These are phyloP conservation scores for Trypanosoma rangeli DNA, from an alignment of 208 protist genomes.

Conservation along the genomic window DNA sequence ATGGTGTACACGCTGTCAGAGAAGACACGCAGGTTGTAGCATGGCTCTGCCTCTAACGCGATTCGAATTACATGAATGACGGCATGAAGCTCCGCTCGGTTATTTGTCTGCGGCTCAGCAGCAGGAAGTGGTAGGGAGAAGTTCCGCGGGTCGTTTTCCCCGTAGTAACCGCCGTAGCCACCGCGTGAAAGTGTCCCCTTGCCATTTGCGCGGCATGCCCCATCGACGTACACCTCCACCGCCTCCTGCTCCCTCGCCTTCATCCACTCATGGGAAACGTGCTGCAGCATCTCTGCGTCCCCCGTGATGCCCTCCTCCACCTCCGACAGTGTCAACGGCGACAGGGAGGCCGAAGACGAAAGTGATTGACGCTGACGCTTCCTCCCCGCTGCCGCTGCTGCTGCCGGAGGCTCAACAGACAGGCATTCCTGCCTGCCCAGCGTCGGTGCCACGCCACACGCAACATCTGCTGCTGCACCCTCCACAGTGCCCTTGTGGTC, in stretches of 20 bases:
- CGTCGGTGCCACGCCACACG: background rate
- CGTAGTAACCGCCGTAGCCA: constrained; percentile 85
- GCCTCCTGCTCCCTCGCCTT: constrained; percentile 11
- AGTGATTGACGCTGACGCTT: background rate
- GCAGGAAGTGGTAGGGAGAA: constrained; percentile 56
- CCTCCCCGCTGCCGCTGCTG: background rate
- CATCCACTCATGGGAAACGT: constrained; percentile 13
- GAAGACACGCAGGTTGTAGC: constrained; percentile 55
- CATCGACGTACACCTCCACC: constrained; percentile 82
- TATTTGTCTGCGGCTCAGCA: constrained; percentile 79
- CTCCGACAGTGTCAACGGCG: background rate
- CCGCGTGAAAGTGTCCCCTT: constrained; percentile 33
- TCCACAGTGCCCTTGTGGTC: background rate
- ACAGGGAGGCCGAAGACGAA: background rate
- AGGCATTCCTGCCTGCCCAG: background rate
- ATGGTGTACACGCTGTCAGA: constrained; percentile 83
- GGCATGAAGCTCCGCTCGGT: constrained; percentile 75
- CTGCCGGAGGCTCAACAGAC: background rate
- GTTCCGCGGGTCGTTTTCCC: constrained; percentile 57
- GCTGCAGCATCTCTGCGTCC: background rate
- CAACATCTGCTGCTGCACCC: background rate
- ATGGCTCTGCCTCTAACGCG: constrained; percentile 33
- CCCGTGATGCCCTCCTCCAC: background rate
- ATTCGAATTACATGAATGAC: constrained; percentile 75
- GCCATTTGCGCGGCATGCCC: constrained; percentile 77